Evolutionary conservation across 495 filamentous ascomycete genomes (phyloP), one percentile per base, ranked within the genome.

Genomic region (Penicillium coprophilum): DNA sequence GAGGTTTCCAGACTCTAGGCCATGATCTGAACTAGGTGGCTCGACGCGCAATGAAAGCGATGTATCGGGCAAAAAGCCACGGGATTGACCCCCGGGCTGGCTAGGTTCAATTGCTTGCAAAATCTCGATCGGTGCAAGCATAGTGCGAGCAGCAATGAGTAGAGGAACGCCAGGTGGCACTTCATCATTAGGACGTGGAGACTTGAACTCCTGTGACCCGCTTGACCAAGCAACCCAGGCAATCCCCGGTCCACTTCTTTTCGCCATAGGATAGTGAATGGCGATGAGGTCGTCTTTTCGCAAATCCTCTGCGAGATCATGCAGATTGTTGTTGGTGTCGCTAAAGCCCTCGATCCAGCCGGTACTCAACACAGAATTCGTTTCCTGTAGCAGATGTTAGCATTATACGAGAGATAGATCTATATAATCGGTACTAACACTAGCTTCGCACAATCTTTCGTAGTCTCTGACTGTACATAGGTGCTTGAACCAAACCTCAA

Each of bases 401-500:
- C 21, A 53, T 32, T 39, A 7, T 32, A 28, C 13, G 19, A 19
- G 21, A 8, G 21, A 40, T 2, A 8, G 15, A 39, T 17, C 9
- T 11, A n/a, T 4, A 4, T 9, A 19, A 12, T 9, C 27, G 13
- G 15, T 7, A 51, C 48, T 51, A 6, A 41, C 50, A 21, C 17
- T 40, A 12, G 23, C 10, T 68, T 73, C 64, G 77, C 74, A 52
- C 56, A 61, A 31, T 61, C 32, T 43, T 66, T 67, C 19, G 72
- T 70, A 82, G 32, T 76, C 68, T 27, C 64, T 61, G 9, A 63
- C 52, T 9, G 66, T 76, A 58, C 62, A 79, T 3, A 71, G 44
- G 50, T 73, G 49, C 46, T 64, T 67, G 58, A 78, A 82, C 69
- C 75, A 77, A 52, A 77, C 60, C 38, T 71, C 62, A 40, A 73